Evolutionary conservation across 352 stramenopile genomes (phyloP).

Genomic region (Achlya hypogyna): DNA sequence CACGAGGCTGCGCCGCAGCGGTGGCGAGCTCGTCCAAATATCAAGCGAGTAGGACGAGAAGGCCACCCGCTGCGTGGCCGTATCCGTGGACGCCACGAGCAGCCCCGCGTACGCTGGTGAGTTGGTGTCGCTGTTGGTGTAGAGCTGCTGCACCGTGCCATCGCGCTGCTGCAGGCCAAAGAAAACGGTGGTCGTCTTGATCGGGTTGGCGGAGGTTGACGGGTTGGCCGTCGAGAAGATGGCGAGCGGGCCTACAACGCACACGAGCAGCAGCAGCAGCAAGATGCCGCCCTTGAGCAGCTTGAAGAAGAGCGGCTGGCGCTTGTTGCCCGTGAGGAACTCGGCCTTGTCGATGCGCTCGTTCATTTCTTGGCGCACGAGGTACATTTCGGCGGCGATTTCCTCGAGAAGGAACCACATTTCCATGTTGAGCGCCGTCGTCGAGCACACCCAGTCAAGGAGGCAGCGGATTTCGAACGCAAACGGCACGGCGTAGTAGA

Average conservation of each 20-base stretch:
- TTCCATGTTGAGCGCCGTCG: slow-evolving; percentile 66
- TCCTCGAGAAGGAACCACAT: slow-evolving; percentile 82
- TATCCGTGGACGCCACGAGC: slow-evolving; percentile 48
- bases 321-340: slow-evolving; percentile 66
- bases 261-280: slow-evolving; percentile 67
- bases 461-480: slow-evolving; percentile 83
- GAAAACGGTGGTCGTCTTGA: slow-evolving; percentile 46
- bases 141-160: slow-evolving; percentile 66
- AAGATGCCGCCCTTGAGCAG: slow-evolving; percentile 63
- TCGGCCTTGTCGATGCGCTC: slow-evolving; percentile 50
- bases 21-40: slow-evolving; percentile 61
- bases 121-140: slow-evolving; percentile 67
- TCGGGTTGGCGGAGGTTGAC: slow-evolving; percentile 57
- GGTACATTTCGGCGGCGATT: slow-evolving; percentile 63
- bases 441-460: slow-evolving; percentile 80
- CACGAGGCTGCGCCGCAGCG: slow-evolving; percentile 55
- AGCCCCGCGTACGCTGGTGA: slow-evolving; percentile 47
- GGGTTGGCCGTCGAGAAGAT: slow-evolving; percentile 83
- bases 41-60: slow-evolving; percentile 72
- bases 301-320: slow-evolving; percentile 55
- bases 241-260: slow-evolving; percentile 60
- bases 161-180: slow-evolving; percentile 68
- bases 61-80: slow-evolving; percentile 60
- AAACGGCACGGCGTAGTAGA: slow-evolving; percentile 73
- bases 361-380: slow-evolving; percentile 74